A percentile compares a stretch with the other conserved stretches of the same genome.
Evolutionary conservation across 2,329 filamentous ascomycete genomes (phyloP).

Genomic region (Microsporum canis): DNA sequence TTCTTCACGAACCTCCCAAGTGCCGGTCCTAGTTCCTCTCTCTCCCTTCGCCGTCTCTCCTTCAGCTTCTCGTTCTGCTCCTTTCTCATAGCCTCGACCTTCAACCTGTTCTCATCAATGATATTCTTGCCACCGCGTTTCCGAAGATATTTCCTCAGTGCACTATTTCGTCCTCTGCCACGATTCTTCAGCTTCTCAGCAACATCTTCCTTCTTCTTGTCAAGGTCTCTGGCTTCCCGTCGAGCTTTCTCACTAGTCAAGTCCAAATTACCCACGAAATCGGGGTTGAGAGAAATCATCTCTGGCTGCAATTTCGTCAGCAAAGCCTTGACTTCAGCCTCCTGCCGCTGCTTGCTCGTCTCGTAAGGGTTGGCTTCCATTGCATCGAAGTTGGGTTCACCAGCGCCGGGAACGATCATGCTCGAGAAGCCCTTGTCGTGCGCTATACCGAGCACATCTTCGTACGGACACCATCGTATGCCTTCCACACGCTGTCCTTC

Average conservation of each 20-base stretch:
- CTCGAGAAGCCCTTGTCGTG: constrained; percentile 82
- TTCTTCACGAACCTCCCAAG: constrained; percentile 62
- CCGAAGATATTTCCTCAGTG: constrained; percentile 72
- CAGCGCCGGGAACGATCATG: constrained; percentile 84
- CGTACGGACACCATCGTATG: constrained; percentile 84
- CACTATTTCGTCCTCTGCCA: constrained; percentile 79
- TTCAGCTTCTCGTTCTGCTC: constrained; percentile 56
- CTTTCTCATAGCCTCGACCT: constrained; percentile 70
- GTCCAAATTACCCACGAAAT: constrained; percentile 82
- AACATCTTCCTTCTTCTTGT: constrained; percentile 52
- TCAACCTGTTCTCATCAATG: constrained; percentile 86
- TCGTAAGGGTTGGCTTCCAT: constrained; percentile 93
- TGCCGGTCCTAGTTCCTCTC: constrained; percentile 71
- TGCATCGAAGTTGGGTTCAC: constrained; percentile 91
- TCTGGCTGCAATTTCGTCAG: constrained; percentile 92
- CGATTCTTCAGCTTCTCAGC: constrained; percentile 57
- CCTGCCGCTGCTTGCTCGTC: constrained; percentile 81
- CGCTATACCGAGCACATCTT: constrained; percentile 78
- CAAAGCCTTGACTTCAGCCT: constrained; percentile 76
- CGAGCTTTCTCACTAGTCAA: constrained; percentile 66
- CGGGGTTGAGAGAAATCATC: constrained; percentile 91
- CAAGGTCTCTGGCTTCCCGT: constrained; percentile 65
- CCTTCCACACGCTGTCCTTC: constrained; percentile 71
- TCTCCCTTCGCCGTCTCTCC: constrained; percentile 54
- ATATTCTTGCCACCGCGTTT: constrained; percentile 91